phyloP scores from a whole-genome alignment of 2,329 filamentous ascomycete species.

The Apiospora pterosperma region DNA sequence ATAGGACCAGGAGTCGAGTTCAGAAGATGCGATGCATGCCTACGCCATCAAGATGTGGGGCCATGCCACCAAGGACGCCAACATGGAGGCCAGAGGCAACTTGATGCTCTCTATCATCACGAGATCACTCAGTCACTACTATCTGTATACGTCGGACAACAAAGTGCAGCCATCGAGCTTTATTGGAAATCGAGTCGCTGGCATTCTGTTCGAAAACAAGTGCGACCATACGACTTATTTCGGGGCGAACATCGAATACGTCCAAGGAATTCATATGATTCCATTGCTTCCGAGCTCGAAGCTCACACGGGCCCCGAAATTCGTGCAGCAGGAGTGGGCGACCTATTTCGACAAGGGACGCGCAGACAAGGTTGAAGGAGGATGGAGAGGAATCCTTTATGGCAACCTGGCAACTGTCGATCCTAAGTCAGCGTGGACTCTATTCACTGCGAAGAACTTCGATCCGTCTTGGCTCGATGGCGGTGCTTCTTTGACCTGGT shows the following conservation, averaged over 20 bases:
- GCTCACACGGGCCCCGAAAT: conserved; percentile 62
- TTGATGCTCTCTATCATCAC: conserved; percentile 79
- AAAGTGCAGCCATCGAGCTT: conserved; percentile 69
- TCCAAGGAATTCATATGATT: conserved; percentile 73
- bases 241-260: conserved; percentile 66
- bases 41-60: conserved; percentile 97
- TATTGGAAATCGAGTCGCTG: conserved; percentile 70
- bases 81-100: conserved; percentile 77
- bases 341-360: conserved; percentile 69
- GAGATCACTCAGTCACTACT: conserved; percentile 74
- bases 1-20: conserved; percentile 76
- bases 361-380: conserved; percentile 62
- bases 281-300: conserved; percentile 61
- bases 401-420: conserved; percentile 79
- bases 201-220: conserved; percentile 90
- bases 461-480: conserved; percentile 71
- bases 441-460: conserved; percentile 68
- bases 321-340: conserved; percentile 81
- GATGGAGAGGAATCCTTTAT: conserved; percentile 84
- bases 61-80: conserved; percentile 66
- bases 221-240: conserved; percentile 92
- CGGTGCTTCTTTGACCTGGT: conserved; percentile 82
- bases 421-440: conserved; percentile 65
- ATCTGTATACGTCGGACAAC: conserved; percentile 73
- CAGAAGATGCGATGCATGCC: conserved; percentile 83